These are phyloP conservation scores for Epichloe elymi DNA, from an alignment of 2,329 filamentous ascomycete species.

Conservation along the genomic window DNA sequence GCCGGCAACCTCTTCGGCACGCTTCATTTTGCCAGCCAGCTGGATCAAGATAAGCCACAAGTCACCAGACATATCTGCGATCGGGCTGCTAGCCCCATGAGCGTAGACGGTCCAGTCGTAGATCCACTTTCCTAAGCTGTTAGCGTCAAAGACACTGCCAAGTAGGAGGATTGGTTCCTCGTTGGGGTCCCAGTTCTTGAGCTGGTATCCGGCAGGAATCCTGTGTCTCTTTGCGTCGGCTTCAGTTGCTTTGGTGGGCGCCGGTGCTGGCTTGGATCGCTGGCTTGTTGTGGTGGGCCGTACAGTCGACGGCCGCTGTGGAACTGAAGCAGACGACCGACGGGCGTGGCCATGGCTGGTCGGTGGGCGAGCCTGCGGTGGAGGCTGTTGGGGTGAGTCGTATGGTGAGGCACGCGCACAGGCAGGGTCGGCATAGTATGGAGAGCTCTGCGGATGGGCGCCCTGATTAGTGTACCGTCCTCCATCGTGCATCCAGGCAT, in stretches of 20 bases:
- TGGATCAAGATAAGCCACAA: slow-evolving; percentile 93
- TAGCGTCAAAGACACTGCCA: slow-evolving; percentile 92
- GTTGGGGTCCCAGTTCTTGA: slow-evolving; percentile 95
- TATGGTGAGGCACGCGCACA: slow-evolving; percentile 23
- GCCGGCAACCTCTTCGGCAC: slow-evolving; percentile 64
- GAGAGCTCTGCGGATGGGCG: slow-evolving; percentile 38
- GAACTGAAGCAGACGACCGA: slow-evolving; percentile 35
- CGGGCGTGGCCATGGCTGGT: slow-evolving; percentile 30
- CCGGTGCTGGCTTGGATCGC: slow-evolving; percentile 18
- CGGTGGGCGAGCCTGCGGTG: slow-evolving; percentile 22
- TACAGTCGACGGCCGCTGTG: slow-evolving; percentile 39
- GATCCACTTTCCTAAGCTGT: slow-evolving; percentile 97
- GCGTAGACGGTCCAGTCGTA: slow-evolving; percentile 98
- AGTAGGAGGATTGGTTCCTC: slow-evolving; percentile 90
- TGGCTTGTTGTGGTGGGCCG: slow-evolving; percentile 26
- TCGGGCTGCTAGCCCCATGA: slow-evolving; percentile 67
- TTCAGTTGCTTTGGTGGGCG: slow-evolving; percentile 39
- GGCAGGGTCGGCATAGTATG: slow-evolving; percentile 23
- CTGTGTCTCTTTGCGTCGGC: slow-evolving; percentile 49
- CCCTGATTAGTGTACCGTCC: slow-evolving; percentile 46
- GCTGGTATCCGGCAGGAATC: slow-evolving; percentile 81
- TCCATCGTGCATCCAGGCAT: slow-evolving; percentile 32
- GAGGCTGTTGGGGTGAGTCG: slow-evolving; percentile 29
- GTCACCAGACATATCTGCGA: slow-evolving; percentile 85
- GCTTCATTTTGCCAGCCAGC: slow-evolving; percentile 85